phyloP scores from a whole-genome alignment of 257 asterid species.

The Solanum arcanum region DNA sequence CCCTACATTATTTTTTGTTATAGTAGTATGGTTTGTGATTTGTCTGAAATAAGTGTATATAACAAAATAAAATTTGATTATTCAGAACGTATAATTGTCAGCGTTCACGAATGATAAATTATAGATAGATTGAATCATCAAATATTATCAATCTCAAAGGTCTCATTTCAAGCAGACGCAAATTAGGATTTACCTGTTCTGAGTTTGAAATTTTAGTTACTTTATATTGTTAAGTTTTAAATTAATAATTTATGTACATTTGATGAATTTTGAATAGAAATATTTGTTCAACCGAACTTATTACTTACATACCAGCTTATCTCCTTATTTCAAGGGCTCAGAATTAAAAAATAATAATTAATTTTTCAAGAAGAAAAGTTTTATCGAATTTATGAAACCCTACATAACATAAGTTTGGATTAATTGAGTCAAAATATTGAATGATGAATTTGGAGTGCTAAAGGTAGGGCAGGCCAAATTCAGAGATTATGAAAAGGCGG shows the following conservation, averaged over 20 bases:
- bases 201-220: not conserved
- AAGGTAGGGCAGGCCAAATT: not conserved
- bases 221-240: not conserved
- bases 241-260: no score
- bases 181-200: not conserved
- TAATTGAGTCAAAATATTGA: not conserved
- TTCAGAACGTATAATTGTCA: not conserved
- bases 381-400: not conserved
- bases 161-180: not conserved
- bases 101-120: not conserved
- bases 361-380: not conserved
- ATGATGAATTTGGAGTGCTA: not conserved
- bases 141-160: not conserved
- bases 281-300: accelerated
- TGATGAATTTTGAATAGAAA: not conserved
- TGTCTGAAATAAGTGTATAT: not conserved
- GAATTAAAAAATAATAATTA: not conserved
- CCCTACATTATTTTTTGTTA: not conserved
- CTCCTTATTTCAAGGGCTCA: not conserved
- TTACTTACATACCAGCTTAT: not conserved
- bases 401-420: not conserved
- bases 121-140: not conserved
- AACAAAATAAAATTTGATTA: not conserved
- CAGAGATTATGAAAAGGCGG: not conserved
- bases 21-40: not conserved